Percentiles rank a stretch among this genome's conserved stretches.
Evolutionary conservation across 768 basidiomycete genomes (phyloP).

Genomic region (Amanita pallidorosea): DNA sequence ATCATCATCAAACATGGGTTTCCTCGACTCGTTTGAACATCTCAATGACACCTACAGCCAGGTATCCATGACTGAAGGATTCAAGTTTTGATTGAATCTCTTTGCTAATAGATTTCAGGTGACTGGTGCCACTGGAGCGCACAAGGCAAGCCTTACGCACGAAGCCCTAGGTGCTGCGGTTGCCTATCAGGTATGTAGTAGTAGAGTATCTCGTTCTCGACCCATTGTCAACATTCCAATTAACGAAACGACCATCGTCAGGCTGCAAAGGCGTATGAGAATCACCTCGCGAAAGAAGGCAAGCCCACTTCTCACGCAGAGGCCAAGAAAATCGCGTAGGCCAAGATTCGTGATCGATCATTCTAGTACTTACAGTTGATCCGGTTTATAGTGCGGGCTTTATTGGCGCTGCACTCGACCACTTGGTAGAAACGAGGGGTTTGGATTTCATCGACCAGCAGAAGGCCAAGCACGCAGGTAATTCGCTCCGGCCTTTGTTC

Average conservation of each 20-base stretch:
- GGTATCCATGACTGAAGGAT: neutral
- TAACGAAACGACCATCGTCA: slow-evolving; percentile 13
- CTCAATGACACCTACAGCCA: neutral
- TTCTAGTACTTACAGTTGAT: neutral
- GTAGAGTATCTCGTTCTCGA: neutral
- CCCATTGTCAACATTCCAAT: neutral
- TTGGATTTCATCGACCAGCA: slow-evolving; percentile 18
- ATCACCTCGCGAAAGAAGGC: slow-evolving; percentile 41
- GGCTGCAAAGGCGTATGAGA: slow-evolving; percentile 57
- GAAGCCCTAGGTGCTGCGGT: slow-evolving; percentile 62
- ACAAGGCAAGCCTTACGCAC: slow-evolving; percentile 51
- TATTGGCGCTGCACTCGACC: slow-evolving; percentile 43
- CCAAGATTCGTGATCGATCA: neutral
- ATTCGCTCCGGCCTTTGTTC: no score
- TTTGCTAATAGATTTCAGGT: slow-evolving; percentile 22
- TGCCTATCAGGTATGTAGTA: slow-evolving; percentile 40
- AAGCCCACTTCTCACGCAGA: slow-evolving; percentile 32
- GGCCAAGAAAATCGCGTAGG: slow-evolving; percentile 45
- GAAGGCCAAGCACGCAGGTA: slow-evolving; percentile 15
- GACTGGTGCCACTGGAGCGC: slow-evolving; percentile 24
- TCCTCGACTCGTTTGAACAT: neutral
- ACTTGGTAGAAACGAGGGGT: slow-evolving; percentile 45
- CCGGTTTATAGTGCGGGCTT: slow-evolving; percentile 36
- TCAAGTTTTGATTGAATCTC: neutral
- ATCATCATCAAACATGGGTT: neutral